Evolutionary conservation across 495 filamentous ascomycete species (phyloP), one percentile per base, ranked within the genome.

Genomic region (Xeromyces bisporus): DNA sequence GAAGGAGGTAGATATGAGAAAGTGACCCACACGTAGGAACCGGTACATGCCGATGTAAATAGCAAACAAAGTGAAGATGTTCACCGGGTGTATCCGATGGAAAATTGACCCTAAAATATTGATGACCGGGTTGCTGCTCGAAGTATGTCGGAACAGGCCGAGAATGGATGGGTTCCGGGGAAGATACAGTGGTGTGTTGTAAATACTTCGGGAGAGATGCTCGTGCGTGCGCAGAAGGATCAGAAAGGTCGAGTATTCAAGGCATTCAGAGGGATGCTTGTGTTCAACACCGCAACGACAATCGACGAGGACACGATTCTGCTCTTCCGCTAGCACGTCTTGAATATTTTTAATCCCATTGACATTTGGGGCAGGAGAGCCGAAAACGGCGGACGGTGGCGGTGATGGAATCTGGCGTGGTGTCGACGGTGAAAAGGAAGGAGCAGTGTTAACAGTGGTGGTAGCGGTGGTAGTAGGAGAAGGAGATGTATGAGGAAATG

Each of bases 61-160:
- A 11, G 16, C 30, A 21, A 32, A 23, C 15, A 32, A 8, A 5
- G 30, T 32, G 8, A 6, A 23, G 5, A 32, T 9, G 8, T 32
- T 32, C 11, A 23, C 18, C 18, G 30, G 30, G 9, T 32, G 18
- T 12, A 32, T 23, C 3, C 21, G 30, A 12, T 23, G 15, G 17
- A 32, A 32, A 20, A 32, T 14, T n/a, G 16, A 3, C 11, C 30
- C 30, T 2, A 32, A 18, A 9, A 32, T 32, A 14, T 13, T 10
- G 12, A 32, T 32, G 3, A 32, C 18, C 18, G 30, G 30, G 30
- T 32, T 32, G 8, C n/a, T 23, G 30, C 30, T 32, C 7, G 16
- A 14, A 11, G 16, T 3, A 8, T 14, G 30, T 14, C 17, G 28
- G 11, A 32, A 32, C 6, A 32, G 18, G 8, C 9, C 8, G 6